Conservation (phyloP, 2,329 filamentous ascomycete species). For the Ophiostoma piceae region DNA sequence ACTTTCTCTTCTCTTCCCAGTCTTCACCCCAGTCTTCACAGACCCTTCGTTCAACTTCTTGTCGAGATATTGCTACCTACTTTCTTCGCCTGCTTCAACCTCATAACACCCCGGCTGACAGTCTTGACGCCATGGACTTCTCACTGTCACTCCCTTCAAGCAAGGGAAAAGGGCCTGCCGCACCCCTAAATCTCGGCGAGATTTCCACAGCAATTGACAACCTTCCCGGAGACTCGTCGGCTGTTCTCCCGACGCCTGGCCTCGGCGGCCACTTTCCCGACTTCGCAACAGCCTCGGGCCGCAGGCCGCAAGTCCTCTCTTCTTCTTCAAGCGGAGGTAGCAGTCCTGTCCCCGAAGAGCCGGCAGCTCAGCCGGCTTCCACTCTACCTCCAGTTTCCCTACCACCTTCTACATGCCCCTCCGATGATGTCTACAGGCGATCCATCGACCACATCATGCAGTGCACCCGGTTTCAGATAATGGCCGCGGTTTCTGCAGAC, state of each 20-base stretch:
- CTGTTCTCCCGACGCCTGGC: constrained; percentile 16
- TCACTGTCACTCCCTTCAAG: background rate
- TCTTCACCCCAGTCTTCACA: background rate
- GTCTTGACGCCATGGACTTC: background rate
- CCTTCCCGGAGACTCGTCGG: constrained; percentile 15
- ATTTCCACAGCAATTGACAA: constrained; percentile 17
- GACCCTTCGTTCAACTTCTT: too few relatives aligned
- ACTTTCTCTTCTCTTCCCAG: background rate
- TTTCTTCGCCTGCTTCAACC: background rate
- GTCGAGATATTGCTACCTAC: background rate
- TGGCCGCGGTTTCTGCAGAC: background rate
- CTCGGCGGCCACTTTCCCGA: background rate
- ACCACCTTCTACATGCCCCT: background rate
- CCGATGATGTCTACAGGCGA: constrained; percentile 12
- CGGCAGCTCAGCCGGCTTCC: background rate
- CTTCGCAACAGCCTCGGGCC: background rate
- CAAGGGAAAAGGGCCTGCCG: constrained; percentile 16
- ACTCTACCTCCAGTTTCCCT: background rate
- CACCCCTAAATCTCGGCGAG: constrained; percentile 17
- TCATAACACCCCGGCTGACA: too few relatives aligned
- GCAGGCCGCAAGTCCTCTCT: background rate
- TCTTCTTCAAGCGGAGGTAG: background rate
- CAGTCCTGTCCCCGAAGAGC: background rate
- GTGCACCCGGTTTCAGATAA: background rate
- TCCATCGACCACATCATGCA: constrained; percentile 14